Percentiles rank a stretch among this genome's conserved stretches.
phyloP scores from a whole-genome alignment of 345 rosid genomes.

The Garcia nutans region DNA sequence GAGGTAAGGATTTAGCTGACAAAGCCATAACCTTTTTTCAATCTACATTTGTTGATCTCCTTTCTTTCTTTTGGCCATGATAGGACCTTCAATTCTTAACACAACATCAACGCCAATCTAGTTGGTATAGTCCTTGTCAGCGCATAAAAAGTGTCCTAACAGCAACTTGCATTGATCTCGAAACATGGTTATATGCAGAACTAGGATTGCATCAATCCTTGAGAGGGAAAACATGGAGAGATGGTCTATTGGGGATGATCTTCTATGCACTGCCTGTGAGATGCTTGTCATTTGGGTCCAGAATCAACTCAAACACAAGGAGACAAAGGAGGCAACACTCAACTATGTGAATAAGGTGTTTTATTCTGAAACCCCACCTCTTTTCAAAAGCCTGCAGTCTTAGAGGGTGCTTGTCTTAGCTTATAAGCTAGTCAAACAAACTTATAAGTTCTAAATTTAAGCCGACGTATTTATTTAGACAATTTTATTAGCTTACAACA shows the following conservation, averaged over 20 bases:
- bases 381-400: not conserved
- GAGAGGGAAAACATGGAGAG: conserved; percentile 33
- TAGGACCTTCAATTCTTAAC: not conserved
- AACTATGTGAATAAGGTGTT: conserved; percentile 54
- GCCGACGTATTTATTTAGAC: no score
- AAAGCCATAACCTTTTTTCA: not conserved
- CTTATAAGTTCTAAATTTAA: no score
- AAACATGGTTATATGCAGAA: conserved; percentile 27
- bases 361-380: not conserved
- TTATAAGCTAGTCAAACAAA: no score
- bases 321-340: conserved; percentile 54
- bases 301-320: conserved; percentile 55
- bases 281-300: conserved; percentile 69
- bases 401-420: no score
- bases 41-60: not conserved
- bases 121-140: not conserved
- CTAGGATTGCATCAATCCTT: conserved; percentile 39
- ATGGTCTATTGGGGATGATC: conserved; percentile 30
- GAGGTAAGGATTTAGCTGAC: conserved; percentile 33
- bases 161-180: not conserved
- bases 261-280: conserved; percentile 54
- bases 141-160: not conserved
- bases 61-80: not conserved
- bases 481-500: no score
- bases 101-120: not conserved